phyloP scores from a whole-genome alignment of 2,329 filamentous ascomycete species.

The Elsinoe necatrix region DNA sequence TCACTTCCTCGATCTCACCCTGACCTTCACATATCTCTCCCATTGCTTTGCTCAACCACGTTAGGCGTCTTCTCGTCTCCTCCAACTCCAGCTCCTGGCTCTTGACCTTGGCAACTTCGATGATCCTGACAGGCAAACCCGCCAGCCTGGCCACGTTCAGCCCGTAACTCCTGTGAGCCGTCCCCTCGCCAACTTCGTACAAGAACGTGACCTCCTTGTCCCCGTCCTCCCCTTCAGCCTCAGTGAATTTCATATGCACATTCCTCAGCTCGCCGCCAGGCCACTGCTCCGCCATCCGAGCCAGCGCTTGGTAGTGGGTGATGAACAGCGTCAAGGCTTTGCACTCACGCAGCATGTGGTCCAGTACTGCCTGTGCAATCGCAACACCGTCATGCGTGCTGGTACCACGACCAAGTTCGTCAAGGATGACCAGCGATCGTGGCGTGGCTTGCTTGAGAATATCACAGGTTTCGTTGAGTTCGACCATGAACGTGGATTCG shows the following conservation, averaged over 20 bases:
- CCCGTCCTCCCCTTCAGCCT: constrained; percentile 41
- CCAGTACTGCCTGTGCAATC: constrained; percentile 84
- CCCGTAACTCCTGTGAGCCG: constrained; percentile 89
- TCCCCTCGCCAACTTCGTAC: constrained; percentile 84
- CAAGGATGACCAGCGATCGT: constrained; percentile 78
- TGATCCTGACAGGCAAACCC: constrained; percentile 64
- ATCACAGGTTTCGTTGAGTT: constrained; percentile 82
- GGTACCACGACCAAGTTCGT: constrained; percentile 89
- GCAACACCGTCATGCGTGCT: constrained; percentile 93
- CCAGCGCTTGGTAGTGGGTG: constrained; percentile 88
- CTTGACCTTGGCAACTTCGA: constrained; percentile 72
- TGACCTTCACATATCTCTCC: constrained; percentile 20
- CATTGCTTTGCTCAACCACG: constrained; percentile 26
- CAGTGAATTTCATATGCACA: constrained; percentile 87
- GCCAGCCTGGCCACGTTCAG: constrained; percentile 86
- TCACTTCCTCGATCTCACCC: constrained; percentile 32
- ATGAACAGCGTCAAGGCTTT: constrained; percentile 85
- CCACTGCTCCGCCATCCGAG: constrained; percentile 63
- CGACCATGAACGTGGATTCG: constrained; percentile 97
- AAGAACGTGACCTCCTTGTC: constrained; percentile 85
- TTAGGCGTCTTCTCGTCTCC: constrained; percentile 55
- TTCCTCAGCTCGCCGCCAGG: constrained; percentile 61
- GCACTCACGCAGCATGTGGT: constrained; percentile 68
- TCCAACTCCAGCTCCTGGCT: constrained; percentile 71
- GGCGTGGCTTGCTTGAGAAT: constrained; percentile 85